Percentiles rank a stretch among this genome's conserved stretches.
Conservation (phyloP, 768 basidiomycete genomes). For the Favolaschia claudopus region DNA sequence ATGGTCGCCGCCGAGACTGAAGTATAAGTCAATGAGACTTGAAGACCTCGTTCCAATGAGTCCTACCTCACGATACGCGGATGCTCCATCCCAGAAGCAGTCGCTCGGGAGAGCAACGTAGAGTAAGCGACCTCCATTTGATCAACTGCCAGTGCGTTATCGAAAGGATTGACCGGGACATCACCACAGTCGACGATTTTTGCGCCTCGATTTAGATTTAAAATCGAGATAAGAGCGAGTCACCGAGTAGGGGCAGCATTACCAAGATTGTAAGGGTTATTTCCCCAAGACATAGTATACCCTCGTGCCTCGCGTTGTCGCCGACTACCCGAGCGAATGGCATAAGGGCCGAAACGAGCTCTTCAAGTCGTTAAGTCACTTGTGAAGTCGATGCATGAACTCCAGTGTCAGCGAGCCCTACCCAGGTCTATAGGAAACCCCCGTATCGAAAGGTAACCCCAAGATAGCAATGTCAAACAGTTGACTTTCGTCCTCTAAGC, state of each 20-base stretch:
- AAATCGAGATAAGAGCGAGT: no score
- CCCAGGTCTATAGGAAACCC: constrained; percentile 64
- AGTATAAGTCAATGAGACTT: constrained; percentile 2
- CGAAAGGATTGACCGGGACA: constrained; percentile 82
- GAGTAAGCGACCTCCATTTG: constrained; percentile 90
- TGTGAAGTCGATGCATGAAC: no score
- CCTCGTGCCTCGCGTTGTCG: constrained; percentile 64
- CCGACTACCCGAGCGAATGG: constrained; percentile 81
- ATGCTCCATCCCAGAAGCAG: constrained; percentile 60
- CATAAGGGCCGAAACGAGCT: constrained; percentile 88
- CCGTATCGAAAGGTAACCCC: constrained; percentile 84
- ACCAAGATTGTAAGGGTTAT: constrained; percentile 61
- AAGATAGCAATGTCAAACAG: constrained; percentile 80
- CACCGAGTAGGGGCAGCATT: no score
- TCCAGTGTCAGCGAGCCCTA: no score
- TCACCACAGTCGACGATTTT: constrained; percentile 87
- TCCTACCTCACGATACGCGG: constrained; percentile 75
- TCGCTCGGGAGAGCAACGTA: constrained; percentile 69
- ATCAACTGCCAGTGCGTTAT: constrained; percentile 83
- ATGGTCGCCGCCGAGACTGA: constrained; percentile 86
- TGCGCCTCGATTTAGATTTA: no score
- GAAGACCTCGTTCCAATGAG: not conserved
- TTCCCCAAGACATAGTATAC: constrained; percentile 77
- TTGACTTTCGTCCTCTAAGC: constrained; percentile 63
- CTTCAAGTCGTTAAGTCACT: no score